Conservation (phyloP, 345 rosid genomes). For the Lumnitzera littorea region DNA sequence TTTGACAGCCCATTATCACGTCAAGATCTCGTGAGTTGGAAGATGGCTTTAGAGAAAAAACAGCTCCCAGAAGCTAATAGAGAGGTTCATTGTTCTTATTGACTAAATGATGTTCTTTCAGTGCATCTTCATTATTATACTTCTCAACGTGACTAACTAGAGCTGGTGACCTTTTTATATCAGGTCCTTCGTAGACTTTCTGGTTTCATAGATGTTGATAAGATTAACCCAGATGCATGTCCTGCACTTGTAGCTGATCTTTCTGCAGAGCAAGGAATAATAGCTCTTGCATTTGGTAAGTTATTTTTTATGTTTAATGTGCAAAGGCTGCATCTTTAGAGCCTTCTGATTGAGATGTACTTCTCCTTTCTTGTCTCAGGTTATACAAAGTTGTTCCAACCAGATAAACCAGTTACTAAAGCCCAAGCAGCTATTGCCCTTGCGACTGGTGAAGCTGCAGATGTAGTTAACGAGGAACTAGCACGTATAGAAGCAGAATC, state of each 20-base stretch:
- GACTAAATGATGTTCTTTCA: too few species aligned
- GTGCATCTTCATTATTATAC: too few species aligned
- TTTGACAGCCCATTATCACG: constrained; percentile 66
- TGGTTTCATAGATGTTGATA: constrained; percentile 78
- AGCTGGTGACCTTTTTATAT: not conserved
- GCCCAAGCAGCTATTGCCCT: constrained; percentile 95
- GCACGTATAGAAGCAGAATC: constrained; percentile 90
- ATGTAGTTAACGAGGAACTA: constrained; percentile 72
- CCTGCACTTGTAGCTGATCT: constrained; percentile 88
- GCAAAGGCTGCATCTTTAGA: too few species aligned
- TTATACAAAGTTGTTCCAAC: constrained; percentile 84
- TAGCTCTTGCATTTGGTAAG: constrained; percentile 86
- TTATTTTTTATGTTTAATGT: constrained; percentile 4
- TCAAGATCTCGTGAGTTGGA: constrained; percentile 96
- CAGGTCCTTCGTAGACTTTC: constrained; percentile 65
- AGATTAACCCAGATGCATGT: constrained; percentile 84
- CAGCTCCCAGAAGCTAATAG: constrained; percentile 80
- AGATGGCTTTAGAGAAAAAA: constrained; percentile 79
- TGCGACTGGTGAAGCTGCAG: constrained; percentile 77
- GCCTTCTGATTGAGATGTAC: not conserved
- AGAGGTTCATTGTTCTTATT: constrained; percentile 37
- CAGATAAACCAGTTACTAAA: constrained; percentile 87
- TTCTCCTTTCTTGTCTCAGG: constrained; percentile 29
- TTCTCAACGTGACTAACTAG: too few species aligned
- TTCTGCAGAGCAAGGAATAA: constrained; percentile 78